phyloP scores from a whole-genome alignment of 192 early-diverging fungal species.

The Backusella liffmaniae region DNA sequence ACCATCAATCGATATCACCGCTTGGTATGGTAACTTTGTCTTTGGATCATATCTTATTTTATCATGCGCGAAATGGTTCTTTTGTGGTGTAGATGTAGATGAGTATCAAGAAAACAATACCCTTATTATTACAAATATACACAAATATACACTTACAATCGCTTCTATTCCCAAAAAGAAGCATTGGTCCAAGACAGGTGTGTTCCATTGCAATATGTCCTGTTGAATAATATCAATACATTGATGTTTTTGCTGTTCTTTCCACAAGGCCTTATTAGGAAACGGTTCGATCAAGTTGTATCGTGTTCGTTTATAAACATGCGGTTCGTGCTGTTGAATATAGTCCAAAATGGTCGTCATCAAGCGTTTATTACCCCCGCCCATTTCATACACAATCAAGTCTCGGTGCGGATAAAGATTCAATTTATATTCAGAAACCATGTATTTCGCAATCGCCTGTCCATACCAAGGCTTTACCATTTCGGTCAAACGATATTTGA shows the following conservation, averaged over 20 bases:
- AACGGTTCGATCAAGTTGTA: slow-evolving; percentile 90
- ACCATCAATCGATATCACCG: slow-evolving; percentile 75
- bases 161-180: slow-evolving; percentile 97
- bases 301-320: slow-evolving; percentile 72
- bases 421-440: slow-evolving; percentile 74
- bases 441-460: slow-evolving; percentile 86
- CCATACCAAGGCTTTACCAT: slow-evolving; percentile 93
- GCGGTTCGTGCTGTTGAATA: slow-evolving; percentile 72
- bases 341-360: slow-evolving; percentile 92
- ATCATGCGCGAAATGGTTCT: slow-evolving; percentile 98
- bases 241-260: slow-evolving; percentile 40
- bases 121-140: neutral
- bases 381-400: slow-evolving; percentile 92
- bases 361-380: slow-evolving; percentile 93
- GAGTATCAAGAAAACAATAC: neutral
- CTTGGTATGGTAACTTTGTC: slow-evolving; percentile 73
- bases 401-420: slow-evolving; percentile 57
- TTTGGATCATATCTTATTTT: slow-evolving; percentile 82
- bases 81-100: neutral
- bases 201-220: slow-evolving; percentile 89
- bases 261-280: slow-evolving; percentile 42
- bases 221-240: slow-evolving; percentile 83
- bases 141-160: slow-evolving; percentile 54
- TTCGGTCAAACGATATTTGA: slow-evolving; percentile 98
- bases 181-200: slow-evolving; percentile 65